Percentiles rank a stretch among this genome's conserved stretches.
These are phyloP conservation scores for Starmerella davenportii DNA, from an alignment of 805 yeast genomes.

Conservation along the genomic window DNA sequence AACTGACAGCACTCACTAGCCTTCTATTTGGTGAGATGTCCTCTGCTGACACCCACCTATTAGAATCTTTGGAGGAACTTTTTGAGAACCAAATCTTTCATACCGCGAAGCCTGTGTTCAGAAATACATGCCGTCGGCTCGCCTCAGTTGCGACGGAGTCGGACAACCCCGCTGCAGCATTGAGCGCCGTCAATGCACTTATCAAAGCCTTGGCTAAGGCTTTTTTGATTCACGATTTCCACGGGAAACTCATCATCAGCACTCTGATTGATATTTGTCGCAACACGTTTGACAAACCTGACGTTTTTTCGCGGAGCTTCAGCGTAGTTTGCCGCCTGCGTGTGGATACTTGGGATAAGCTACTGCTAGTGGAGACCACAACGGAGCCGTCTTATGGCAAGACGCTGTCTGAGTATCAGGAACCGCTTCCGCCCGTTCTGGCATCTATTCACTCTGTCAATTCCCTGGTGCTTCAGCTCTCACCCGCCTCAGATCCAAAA, in stretches of 20 bases:
- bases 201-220: constrained; percentile 4
- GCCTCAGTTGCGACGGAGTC: background rate
- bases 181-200: constrained; percentile 5
- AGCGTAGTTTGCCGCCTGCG: constrained; percentile 15
- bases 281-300: constrained; percentile 4
- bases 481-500: background rate
- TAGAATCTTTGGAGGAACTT: background rate
- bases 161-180: background rate
- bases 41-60: background rate
- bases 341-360: constrained; percentile 9
- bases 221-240: constrained; percentile 2
- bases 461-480: constrained; percentile 19
- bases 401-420: constrained; percentile 19
- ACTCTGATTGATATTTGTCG: constrained; percentile 9
- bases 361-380: constrained; percentile 12
- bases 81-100: background rate
- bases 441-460: constrained; percentile 21
- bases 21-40: constrained; percentile 6
- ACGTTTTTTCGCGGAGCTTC: constrained; percentile 13
- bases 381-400: constrained; percentile 14
- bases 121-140: background rate
- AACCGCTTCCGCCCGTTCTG: constrained; percentile 26
- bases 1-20: constrained; percentile 7
- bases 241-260: constrained; percentile 4
- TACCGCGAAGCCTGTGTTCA: background rate